Percentiles rank a stretch among this genome's conserved stretches.
phyloP scores from a whole-genome alignment of 2,329 filamentous ascomycete species.

The Trichoderma arundinaceum region DNA sequence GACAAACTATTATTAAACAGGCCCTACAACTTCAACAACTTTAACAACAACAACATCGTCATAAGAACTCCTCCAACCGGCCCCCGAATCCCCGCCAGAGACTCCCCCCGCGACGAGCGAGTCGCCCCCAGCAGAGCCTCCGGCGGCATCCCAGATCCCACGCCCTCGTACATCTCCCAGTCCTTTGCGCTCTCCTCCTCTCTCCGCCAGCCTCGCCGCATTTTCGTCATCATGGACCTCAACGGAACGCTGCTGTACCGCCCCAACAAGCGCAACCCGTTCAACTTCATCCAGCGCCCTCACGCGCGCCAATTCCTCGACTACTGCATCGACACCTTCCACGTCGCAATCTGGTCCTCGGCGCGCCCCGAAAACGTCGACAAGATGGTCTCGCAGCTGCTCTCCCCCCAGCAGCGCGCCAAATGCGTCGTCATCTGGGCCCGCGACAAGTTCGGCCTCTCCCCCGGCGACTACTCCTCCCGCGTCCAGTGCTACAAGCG shows the following conservation, averaged over 20 bases:
- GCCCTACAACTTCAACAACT: background rate
- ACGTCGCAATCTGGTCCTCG: slow-evolving; percentile 90
- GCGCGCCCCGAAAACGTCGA: slow-evolving; percentile 75
- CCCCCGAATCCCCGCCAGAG: background rate
- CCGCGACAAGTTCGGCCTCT: slow-evolving; percentile 76
- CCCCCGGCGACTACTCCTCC: slow-evolving; percentile 63
- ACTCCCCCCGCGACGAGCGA: slow-evolving; percentile 25
- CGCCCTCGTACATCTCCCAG: slow-evolving; percentile 63
- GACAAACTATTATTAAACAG: background rate
- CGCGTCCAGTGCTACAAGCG: slow-evolving; percentile 92
- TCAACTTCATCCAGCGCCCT: slow-evolving; percentile 68
- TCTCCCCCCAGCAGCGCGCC: slow-evolving; percentile 59
- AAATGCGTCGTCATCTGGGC: slow-evolving; percentile 75
- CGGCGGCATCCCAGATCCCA: slow-evolving; percentile 66
- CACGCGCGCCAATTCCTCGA: slow-evolving; percentile 71
- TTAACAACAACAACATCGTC: background rate
- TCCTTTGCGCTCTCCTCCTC: slow-evolving; percentile 52
- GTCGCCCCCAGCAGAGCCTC: slow-evolving; percentile 49
- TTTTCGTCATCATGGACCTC: slow-evolving; percentile 87
- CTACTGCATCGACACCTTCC: slow-evolving; percentile 76
- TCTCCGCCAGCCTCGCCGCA: slow-evolving; percentile 58
- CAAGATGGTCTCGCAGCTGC: slow-evolving; percentile 68
- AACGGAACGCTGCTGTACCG: slow-evolving; percentile 89
- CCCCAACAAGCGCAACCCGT: slow-evolving; percentile 55
- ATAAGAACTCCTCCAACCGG: background rate